These are phyloP conservation scores for Selenicereus undatus DNA, from an alignment of 148 eudicot species.

Conservation along the genomic window DNA sequence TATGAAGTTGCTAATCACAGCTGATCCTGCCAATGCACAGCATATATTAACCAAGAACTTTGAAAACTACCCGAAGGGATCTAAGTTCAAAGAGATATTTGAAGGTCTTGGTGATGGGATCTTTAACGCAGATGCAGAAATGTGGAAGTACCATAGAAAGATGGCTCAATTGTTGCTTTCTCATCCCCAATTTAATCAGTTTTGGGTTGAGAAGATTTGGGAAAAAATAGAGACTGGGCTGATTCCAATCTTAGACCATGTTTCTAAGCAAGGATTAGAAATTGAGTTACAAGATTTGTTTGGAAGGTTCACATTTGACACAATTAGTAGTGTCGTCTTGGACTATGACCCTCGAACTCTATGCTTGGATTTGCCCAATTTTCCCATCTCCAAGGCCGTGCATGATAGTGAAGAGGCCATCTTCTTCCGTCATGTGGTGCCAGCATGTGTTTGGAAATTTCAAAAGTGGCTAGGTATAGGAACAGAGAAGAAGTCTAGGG, in stretches of 20 bases:
- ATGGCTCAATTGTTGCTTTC: conserved; percentile 17
- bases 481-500: conserved; percentile 23
- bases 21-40: background rate
- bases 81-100: conserved; percentile 38
- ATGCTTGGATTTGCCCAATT: conserved; percentile 16
- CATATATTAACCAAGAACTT: background rate
- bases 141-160: conserved; percentile 32
- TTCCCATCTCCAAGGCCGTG: conserved; percentile 33
- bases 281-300: conserved; percentile 44
- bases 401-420: conserved; percentile 29
- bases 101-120: conserved; percentile 52
- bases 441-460: conserved; percentile 41
- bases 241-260: conserved; percentile 32
- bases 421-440: conserved; percentile 32
- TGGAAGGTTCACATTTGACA: conserved; percentile 39
- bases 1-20: background rate
- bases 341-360: conserved; percentile 36
- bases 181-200: conserved; percentile 24
- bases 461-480: conserved; percentile 43
- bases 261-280: conserved; percentile 1
- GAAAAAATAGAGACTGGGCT: conserved; percentile 33
- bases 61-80: conserved; percentile 39
- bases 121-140: conserved; percentile 37
- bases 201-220: conserved; percentile 11
- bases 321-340: conserved; percentile 31